Evolutionary conservation across 2,329 filamentous ascomycete species (phyloP), one percentile per base, ranked within the genome.

Genomic region (Nemania abortiva): DNA sequence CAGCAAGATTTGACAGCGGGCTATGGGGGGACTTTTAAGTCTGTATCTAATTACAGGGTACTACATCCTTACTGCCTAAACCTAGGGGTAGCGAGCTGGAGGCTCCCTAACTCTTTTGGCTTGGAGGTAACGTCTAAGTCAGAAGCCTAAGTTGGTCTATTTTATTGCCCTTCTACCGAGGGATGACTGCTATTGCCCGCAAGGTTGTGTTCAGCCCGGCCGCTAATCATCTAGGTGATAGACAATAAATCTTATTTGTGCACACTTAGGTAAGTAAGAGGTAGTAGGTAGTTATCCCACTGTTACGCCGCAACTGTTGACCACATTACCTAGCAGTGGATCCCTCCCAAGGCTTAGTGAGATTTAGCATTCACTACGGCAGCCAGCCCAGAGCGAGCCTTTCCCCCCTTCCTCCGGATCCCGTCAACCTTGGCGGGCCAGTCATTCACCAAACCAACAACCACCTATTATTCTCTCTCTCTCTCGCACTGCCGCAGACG

Each of bases 401-500:
- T 20, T 37, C 42, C 55, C 55, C 55, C 37, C 39, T 45, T 58
- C 47, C 58, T 39, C 9, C 29, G 18, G 42, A 60, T 34, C 62
- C 47, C 56, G 34, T 59, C 55, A 54, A 47, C 49, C 55, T 65
- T 60, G 34, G 62, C 55, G 29, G 61, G 4, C 59, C 65, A 50
- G 53, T 29, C 52, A 42, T 24, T 29, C 39, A 54, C 34, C 52
- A 49, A 18, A 65, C 15, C 56, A 61, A 52, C 55, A 58, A 57
- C 31, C 31, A 50, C 22, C 29, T 58, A 70, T 63, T 27, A 27
- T 27, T 27, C 24, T 27, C 24, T 63, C 45, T 63, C 45, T 50
- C 57, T 69, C 59, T 54, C 60, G 52, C 56, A 58, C 62, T 69
- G 64, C 68, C 65, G 56, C 68, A 55, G 70, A 66, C 66, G 65